Base-by-base conservation (phyloP, 768 basidiomycete genomes). In the Lactifluus piperatus region DNA sequence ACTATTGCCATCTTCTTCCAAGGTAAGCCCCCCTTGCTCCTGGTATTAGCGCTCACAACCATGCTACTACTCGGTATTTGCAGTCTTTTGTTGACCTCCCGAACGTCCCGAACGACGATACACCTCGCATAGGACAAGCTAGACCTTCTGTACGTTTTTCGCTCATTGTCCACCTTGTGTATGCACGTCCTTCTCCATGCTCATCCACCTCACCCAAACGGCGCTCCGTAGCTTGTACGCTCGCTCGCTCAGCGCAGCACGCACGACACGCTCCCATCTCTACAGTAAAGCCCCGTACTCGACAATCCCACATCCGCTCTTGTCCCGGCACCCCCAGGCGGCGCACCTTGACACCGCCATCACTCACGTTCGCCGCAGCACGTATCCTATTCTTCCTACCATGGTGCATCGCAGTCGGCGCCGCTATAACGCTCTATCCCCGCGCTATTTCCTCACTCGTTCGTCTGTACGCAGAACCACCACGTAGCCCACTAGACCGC, bases 391-490 rank as follows among this genome's bases (percentile, higher is more conserved):
- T 64, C 51, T 62, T 10, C n/a, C n/a, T n/a, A n/a, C 57, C 61
- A 1, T 64, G 62, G 62, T 58, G 56, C 34, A 16, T 64, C 34
- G 46, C 52, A 50, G 61, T 64, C 34, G 64, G 62, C 46, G 62
- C n/a, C n/a, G n/a, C n/a, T n/a, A n/a, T n/a, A n/a, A n/a, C n/a
- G n/a, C n/a, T n/a, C n/a, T n/a, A n/a, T n/a, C n/a, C n/a, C n/a
- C 57, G 53, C 14, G n/a, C 29, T 13, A 36, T 62, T 3, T 22
- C 48, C n/a, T 20, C 26, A 14, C 56, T 56, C 34, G 62, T 62
- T 11, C 57, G 57, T 18, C n/a, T 41, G 18, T 59, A 59, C 54
- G 46, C 53, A 8, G 37, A 22, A 0, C 26, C 50, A 1, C 56
- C 54, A 11, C 53, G 29, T 29, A 58, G 57, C 24, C 53, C 63